Base-by-base conservation (phyloP, 2,329 filamentous ascomycete species). In the Arachnomyces sp. region DNA sequence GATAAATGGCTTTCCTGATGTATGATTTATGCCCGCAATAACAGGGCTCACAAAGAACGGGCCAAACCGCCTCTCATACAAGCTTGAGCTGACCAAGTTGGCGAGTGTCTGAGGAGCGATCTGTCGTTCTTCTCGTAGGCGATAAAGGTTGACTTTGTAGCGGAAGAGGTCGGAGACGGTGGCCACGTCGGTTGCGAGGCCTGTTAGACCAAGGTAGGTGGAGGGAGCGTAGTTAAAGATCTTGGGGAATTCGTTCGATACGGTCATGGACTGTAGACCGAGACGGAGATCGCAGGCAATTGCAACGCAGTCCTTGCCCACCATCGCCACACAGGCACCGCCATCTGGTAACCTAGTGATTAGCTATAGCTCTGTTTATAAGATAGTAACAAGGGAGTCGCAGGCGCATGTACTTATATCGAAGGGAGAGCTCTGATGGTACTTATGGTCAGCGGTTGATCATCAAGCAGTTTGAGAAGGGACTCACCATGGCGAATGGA, bases 61-160 rank as follows among this genome's bases (percentile, higher is more conserved):
- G 31, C 92, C 92, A 67, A 98, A 98, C 55, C 92, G 81, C 59
- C 78, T 79, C 79, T 98, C 92, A 71, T 98, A 98, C 59, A 98
- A 76, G 52, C 80, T 84, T 52, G 79, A 86, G 58, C 80, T 85
- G 57, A 98, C 89, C 52, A 98, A 79, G 73, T 98, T 95, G 65
- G 92, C 89, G 70, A 98, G 88, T 43, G 92, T 98, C 64, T 84
- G 78, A 34, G 92, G 92, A 41, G 85, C 82, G 67, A 98, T 96
- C 73, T 88, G 77, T 61, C 92, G 88, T 76, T 98, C 92, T 75
- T 98, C 92, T 59, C 92, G 86, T 59, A 98, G 79, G 51, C 92
- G 85, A 78, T 98, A 98, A 85, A 98, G 93, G 78, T 98, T 98
- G 66, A 94, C 87, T 77, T 98, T 98, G 81, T 94, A 96, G 61